A percentile compares a stretch with the other conserved stretches of the same genome.
phyloP scores from a whole-genome alignment of 257 asterid species.

The Petunia secreta region DNA sequence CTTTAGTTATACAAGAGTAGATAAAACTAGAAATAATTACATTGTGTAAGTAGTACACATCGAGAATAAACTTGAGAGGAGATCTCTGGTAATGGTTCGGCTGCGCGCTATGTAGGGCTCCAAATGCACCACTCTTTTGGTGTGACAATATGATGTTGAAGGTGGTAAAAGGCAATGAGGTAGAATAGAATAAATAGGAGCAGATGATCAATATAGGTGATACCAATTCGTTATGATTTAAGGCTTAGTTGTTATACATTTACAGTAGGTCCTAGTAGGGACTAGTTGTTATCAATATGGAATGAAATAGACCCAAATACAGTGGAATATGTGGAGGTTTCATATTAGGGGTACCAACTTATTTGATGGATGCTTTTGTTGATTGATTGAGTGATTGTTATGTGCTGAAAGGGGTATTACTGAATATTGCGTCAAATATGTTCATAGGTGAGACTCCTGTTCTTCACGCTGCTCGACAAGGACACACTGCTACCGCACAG shows the following conservation, averaged over 20 bases:
- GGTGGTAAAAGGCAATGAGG: not conserved
- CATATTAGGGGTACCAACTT: not conserved
- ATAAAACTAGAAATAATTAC: not conserved
- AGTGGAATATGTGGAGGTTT: not conserved
- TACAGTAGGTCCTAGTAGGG: not conserved
- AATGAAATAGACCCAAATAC: not conserved
- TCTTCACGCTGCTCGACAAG: constrained; percentile 87
- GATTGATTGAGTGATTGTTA: not conserved
- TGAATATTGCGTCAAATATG: not conserved
- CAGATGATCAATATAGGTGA: not conserved
- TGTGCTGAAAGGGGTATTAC: not conserved
- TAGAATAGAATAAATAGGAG: not conserved
- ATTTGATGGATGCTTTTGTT: constrained; percentile 6
- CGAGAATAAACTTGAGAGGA: not conserved
- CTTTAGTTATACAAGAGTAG: not conserved
- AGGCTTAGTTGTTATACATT: not conserved
- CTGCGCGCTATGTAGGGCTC: not conserved
- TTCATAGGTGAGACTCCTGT: constrained; percentile 87
- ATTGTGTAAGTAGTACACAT: not conserved
- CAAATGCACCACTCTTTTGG: not conserved
- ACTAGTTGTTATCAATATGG: constrained; percentile 7
- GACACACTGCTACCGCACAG: constrained; percentile 74
- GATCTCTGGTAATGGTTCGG: not conserved
- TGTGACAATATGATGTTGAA: not conserved
- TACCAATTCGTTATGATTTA: not conserved